Evolutionary conservation across 495 filamentous ascomycete genomes (phyloP).

Genomic region (Chaetomium tenue): DNA sequence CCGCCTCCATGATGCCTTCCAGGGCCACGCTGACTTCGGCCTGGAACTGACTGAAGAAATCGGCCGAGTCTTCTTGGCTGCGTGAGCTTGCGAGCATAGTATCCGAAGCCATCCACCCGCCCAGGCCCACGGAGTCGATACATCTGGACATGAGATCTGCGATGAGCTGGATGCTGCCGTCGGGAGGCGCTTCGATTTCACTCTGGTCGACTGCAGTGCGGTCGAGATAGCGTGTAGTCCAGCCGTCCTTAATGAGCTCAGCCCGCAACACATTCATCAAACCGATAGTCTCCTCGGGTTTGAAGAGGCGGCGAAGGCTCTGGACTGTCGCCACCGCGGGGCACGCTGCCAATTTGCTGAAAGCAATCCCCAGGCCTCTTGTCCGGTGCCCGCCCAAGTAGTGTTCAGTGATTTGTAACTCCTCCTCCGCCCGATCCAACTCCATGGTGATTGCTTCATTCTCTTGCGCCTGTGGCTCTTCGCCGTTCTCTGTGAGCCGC

Average conservation of each 20-base stretch:
- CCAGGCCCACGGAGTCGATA: conserved; percentile 79
- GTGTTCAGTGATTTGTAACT: conserved; percentile 51
- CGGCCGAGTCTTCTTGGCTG: conserved; percentile 50
- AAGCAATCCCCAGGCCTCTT: conserved; percentile 49
- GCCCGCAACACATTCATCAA: conserved; percentile 71
- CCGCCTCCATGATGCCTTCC: conserved; percentile 72
- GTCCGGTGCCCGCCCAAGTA: conserved; percentile 46
- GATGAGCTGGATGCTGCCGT: conserved; percentile 57
- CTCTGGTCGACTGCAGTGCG: conserved; percentile 45
- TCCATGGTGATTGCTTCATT: conserved; percentile 46
- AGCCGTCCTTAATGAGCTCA: conserved; percentile 62
- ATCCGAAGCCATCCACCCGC: conserved; percentile 71
- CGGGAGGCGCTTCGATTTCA: conserved; percentile 53
- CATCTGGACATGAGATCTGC: conserved; percentile 69
- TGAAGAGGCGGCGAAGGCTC: conserved; percentile 63
- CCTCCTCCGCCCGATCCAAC: conserved; percentile 49
- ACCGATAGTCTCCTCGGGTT: conserved; percentile 64
- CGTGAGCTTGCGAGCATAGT: conserved; percentile 46
- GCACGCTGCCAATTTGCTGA: conserved; percentile 65
- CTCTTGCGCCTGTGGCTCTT: conserved; percentile 32
- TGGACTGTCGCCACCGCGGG: conserved; percentile 55
- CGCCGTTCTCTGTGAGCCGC: conserved; percentile 26
- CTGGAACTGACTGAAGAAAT: conserved; percentile 66
- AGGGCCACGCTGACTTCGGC: conserved; percentile 73
- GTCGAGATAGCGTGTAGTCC: conserved; percentile 66